These are phyloP conservation scores for Myxozyma sirexii DNA, from an alignment of 805 yeast species.

Conservation along the genomic window DNA sequence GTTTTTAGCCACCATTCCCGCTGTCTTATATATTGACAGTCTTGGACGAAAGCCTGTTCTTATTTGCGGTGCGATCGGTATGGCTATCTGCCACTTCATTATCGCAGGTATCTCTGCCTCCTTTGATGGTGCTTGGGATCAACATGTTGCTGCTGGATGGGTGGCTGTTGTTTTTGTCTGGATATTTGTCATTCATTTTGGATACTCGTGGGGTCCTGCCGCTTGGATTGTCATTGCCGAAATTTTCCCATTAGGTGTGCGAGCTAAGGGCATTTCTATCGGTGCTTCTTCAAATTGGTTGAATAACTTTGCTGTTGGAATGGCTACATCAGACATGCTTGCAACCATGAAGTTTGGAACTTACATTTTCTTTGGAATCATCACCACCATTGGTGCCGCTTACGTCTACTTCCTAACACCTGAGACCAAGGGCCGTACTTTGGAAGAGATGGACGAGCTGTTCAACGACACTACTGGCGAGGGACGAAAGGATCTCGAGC, in stretches of 20 bases:
- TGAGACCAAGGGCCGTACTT: slow-evolving; percentile 24
- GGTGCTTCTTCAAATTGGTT: slow-evolving; percentile 65
- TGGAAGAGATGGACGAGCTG: slow-evolving; percentile 32
- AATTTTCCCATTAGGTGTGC: slow-evolving; percentile 62
- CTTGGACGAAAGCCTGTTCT: slow-evolving; percentile 68
- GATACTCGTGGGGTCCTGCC: slow-evolving; percentile 30
- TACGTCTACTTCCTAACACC: slow-evolving; percentile 26
- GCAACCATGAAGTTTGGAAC: slow-evolving; percentile 36
- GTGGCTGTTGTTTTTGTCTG: slow-evolving; percentile 31
- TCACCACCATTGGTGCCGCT: slow-evolving; percentile 34
- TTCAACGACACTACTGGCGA: slow-evolving; percentile 36
- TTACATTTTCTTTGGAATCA: slow-evolving; percentile 41
- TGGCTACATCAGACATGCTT: slow-evolving; percentile 58
- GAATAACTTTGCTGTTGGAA: slow-evolving; percentile 48
- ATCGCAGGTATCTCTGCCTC: slow-evolving; percentile 44
- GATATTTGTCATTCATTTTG: slow-evolving; percentile 32
- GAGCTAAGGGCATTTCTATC: slow-evolving; percentile 67
- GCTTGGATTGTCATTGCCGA: slow-evolving; percentile 67
- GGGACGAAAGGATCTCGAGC: slow-evolving; percentile 10
- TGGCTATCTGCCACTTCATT: slow-evolving; percentile 50
- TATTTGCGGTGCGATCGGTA: slow-evolving; percentile 57
- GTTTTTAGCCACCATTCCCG: slow-evolving; percentile 55
- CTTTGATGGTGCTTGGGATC: slow-evolving; percentile 47
- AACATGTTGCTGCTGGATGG: slow-evolving; percentile 36
- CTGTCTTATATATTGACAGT: slow-evolving; percentile 56